Evolutionary conservation across 129 eudicot genomes (phyloP), one percentile per base, ranked within the genome.

Genomic region (Artemisia tridentata): DNA sequence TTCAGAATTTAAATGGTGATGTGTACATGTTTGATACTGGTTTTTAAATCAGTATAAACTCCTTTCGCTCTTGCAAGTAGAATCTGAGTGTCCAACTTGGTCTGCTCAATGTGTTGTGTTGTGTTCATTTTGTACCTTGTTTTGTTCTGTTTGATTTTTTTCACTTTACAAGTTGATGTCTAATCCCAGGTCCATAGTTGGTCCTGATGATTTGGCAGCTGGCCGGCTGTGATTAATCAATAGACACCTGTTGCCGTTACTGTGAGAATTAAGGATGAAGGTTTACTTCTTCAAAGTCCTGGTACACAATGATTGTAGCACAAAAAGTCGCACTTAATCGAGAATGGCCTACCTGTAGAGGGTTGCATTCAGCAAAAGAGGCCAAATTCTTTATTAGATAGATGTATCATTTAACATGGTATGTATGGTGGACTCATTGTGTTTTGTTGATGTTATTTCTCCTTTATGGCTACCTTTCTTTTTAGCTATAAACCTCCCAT

Each of bases 211-310:
- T 16, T 38, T 63, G 49, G 56, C 41, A 38, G 55, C 55, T 46
- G 41, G 49, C 38, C 41, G 54, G 55, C 55, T 46, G 41, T 15
- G 57, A 65, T 65, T 65, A 13, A 46, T 17, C 56, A 64, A 45
- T 65, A 18, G 69, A 65, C 45, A 65, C 31, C 52, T 65, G 55
- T 13, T 46, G 71, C 31, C 15, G 43, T 20, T 66, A n/a, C 9
- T 38, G 45, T 38, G 45, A 38, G 45, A 38, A 34, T 6, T 38
- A 38, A 38, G 45, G 45, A 38, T 38, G 45, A 38, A 38, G 45
- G 10, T 38, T 34, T 38, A 7, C 45, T 38, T 38, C 45, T 38
- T 38, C 11, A 1, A 38, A 12, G 17, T 51, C 17, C 18, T 2
- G 9, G 17, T 51, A n/a, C 18, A 51, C 54, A 49, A 11, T 49